Percentiles rank a stretch among this genome's conserved stretches.
These are phyloP conservation scores for Metschnikowia lochheadii DNA, from an alignment of 805 yeast species.

Conservation along the genomic window DNA sequence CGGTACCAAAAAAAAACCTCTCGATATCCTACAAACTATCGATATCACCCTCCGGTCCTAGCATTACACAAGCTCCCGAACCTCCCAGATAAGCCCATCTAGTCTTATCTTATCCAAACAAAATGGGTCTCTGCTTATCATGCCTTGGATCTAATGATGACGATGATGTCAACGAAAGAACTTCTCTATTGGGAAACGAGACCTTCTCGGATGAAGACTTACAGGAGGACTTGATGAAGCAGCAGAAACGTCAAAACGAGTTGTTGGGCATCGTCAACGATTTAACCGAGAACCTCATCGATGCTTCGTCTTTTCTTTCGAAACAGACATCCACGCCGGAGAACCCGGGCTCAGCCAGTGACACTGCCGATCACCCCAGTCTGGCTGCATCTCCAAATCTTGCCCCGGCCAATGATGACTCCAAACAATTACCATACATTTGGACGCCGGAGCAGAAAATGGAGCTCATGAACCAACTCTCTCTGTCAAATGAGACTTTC, in stretches of 20 bases:
- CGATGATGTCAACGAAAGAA: constrained; percentile 37
- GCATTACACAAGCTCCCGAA: no score
- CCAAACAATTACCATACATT: constrained; percentile 21
- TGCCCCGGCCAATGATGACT: constrained; percentile 11
- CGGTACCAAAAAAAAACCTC: no score
- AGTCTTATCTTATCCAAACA: not conserved
- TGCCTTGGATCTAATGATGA: constrained; percentile 35
- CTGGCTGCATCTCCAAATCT: constrained; percentile 8
- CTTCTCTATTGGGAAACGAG: constrained; percentile 30
- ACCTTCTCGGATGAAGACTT: constrained; percentile 28
- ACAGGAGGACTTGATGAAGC: constrained; percentile 37
- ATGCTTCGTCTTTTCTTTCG: constrained; percentile 31
- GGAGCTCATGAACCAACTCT: constrained; percentile 21
- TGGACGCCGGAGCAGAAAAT: constrained; percentile 23
- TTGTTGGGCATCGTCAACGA: constrained; percentile 45
- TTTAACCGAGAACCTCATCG: constrained; percentile 31
- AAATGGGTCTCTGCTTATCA: constrained; percentile 49
- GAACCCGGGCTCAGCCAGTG: constrained; percentile 7
- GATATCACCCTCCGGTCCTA: no score
- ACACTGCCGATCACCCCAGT: constrained; percentile 6
- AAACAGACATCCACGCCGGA: constrained; percentile 6
- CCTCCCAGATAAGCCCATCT: no score
- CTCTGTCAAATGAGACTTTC: constrained; percentile 14
- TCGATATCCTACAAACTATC: no score
- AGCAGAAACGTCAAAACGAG: constrained; percentile 45